These are phyloP conservation scores for Amanita polypyramis DNA, from an alignment of 768 basidiomycete species.

Conservation along the genomic window DNA sequence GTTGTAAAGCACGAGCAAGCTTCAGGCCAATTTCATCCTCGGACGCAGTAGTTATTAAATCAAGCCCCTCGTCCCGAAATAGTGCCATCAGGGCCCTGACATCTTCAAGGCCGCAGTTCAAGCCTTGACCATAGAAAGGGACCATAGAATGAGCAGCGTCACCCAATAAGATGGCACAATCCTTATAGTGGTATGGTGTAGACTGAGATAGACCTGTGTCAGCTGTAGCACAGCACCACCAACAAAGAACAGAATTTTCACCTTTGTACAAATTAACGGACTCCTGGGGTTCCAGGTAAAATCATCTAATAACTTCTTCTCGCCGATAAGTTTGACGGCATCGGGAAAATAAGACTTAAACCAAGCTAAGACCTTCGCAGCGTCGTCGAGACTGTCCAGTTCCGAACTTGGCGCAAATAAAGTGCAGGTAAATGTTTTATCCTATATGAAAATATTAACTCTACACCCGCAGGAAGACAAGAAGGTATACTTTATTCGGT, in stretches of 20 bases:
- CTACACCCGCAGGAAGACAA: conserved; percentile 16
- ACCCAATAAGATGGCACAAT: conserved; percentile 80
- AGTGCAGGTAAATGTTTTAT: conserved; percentile 95
- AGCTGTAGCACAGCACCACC: not conserved
- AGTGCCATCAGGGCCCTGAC: conserved; percentile 79
- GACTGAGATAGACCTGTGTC: conserved; percentile 32
- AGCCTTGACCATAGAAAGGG: conserved; percentile 95
- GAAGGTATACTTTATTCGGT: conserved; percentile 77
- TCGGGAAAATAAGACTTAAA: conserved; percentile 83
- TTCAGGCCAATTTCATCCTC: conserved; percentile 38
- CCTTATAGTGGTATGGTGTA: conserved; percentile 84
- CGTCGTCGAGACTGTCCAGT: conserved; percentile 54
- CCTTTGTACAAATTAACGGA: conserved; percentile 88
- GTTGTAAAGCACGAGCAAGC: conserved; percentile 55
- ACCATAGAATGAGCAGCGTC: conserved; percentile 98
- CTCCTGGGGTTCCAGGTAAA: conserved; percentile 81
- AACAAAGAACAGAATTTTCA: conserved; percentile 21
- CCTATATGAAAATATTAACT: conserved; percentile 37
- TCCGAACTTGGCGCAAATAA: conserved; percentile 80
- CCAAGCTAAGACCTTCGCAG: conserved; percentile 54
- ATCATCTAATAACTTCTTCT: conserved; percentile 63
- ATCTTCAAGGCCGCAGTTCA: conserved; percentile 97
- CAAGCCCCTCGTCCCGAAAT: conserved; percentile 61
- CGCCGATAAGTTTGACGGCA: conserved; percentile 78
- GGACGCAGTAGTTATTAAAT: conserved; percentile 24